phyloP scores from a whole-genome alignment of 805 yeast genomes.

The Candida argentea region DNA sequence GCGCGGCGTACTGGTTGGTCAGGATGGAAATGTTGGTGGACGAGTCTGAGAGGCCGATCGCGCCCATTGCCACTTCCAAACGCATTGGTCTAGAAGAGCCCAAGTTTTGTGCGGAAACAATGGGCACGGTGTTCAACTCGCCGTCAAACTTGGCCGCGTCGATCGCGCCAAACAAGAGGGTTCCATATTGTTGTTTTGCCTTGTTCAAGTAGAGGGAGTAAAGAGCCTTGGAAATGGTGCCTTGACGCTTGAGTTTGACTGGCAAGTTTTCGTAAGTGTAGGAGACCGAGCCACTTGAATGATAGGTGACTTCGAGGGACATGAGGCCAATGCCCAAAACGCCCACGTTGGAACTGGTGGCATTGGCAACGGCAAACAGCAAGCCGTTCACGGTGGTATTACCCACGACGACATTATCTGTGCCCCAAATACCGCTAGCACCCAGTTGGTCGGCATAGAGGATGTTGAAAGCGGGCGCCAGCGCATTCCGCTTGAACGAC shows the following conservation, averaged over 20 bases:
- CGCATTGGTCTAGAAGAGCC: conserved; percentile 29
- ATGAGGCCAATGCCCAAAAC: conserved; percentile 67
- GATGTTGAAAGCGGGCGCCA: conserved; percentile 33
- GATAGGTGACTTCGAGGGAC: conserved; percentile 54
- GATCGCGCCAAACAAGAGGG: conserved; percentile 33
- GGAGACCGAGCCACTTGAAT: conserved; percentile 5
- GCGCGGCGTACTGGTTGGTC: conserved; percentile 12
- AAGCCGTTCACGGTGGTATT: conserved; percentile 37
- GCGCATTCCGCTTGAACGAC: conserved; percentile 28
- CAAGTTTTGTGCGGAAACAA: conserved; percentile 30
- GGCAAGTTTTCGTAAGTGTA: conserved; percentile 32
- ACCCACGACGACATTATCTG: conserved; percentile 47
- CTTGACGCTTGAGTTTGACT: conserved; percentile 19
- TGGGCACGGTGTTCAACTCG: conserved; percentile 21
- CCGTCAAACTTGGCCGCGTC: conserved; percentile 33
- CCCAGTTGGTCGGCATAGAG: conserved; percentile 38
- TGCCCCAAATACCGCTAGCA: conserved; percentile 48
- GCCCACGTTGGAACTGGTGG: conserved; percentile 28
- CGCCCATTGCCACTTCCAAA: conserved; percentile 39
- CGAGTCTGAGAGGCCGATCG: conserved; percentile 14
- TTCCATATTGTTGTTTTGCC: conserved; percentile 16
- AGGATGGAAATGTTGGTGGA: conserved; percentile 7
- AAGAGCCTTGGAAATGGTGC: conserved; percentile 21
- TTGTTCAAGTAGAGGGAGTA: conserved; percentile 29
- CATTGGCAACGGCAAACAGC: conserved; percentile 67